These are phyloP conservation scores for Paspalum vaginatum DNA, from an alignment of 176 grass and related monocot species.

Conservation along the genomic window DNA sequence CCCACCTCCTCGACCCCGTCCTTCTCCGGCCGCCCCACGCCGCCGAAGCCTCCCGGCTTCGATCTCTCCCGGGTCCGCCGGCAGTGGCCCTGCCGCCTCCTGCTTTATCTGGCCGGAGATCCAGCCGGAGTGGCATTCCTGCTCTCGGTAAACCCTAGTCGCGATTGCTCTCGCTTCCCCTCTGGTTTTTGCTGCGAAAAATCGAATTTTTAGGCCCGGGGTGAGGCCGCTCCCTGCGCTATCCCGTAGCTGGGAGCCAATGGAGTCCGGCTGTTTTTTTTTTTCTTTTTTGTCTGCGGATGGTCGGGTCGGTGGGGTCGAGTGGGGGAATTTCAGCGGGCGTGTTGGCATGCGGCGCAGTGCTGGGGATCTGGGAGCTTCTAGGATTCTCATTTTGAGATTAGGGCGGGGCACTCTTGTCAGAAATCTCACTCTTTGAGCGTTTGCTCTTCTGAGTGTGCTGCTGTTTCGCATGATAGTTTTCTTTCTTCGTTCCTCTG, in stretches of 20 bases:
- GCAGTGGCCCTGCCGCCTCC: background rate
- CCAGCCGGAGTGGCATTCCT: slow-evolving; percentile 43
- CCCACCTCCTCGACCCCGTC: slow-evolving; percentile 1
- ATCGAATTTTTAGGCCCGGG: slow-evolving; percentile 31
- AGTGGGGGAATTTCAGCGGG: slow-evolving; percentile 4
- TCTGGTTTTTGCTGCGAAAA: slow-evolving; percentile 14
- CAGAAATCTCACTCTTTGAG: slow-evolving; percentile 18
- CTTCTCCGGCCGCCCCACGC: background rate
- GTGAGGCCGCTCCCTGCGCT: background rate
- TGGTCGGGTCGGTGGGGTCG: slow-evolving; percentile 39
- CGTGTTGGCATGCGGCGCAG: background rate
- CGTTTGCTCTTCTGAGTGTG: slow-evolving; percentile 18
- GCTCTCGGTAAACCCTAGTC: slow-evolving; percentile 55
- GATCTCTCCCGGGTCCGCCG: background rate
- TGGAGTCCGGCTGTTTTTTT: background rate
- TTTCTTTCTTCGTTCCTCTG: background rate
- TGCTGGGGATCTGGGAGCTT: slow-evolving; percentile 41
- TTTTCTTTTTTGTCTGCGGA: background rate
- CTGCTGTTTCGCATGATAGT: background rate
- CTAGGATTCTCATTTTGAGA: slow-evolving; percentile 30
- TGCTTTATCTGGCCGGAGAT: slow-evolving; percentile 39
- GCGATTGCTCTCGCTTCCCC: background rate
- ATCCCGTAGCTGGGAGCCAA: background rate
- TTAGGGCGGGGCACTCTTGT: slow-evolving; percentile 18
- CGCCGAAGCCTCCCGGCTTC: background rate